Percentiles rank a stretch among this genome's conserved stretches.
These are phyloP conservation scores for Chimonanthus praecox DNA, from an alignment of 164 flowering plant genomes.

Conservation along the genomic window DNA sequence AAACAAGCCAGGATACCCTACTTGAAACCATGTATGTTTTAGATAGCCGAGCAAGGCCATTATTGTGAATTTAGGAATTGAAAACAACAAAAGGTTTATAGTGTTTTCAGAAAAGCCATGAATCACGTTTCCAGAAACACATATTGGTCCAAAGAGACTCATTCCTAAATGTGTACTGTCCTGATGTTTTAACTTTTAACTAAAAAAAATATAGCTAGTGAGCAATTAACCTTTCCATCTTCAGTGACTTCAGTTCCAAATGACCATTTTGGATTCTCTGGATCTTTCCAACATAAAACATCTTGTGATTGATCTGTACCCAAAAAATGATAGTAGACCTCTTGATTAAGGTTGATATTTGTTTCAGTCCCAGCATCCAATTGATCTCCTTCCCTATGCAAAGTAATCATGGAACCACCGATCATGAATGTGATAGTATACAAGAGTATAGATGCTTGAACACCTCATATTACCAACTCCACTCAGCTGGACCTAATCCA, in stretches of 20 bases:
- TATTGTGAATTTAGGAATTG: background rate
- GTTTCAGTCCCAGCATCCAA: slow-evolving; percentile 97
- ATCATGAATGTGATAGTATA: slow-evolving; percentile 5
- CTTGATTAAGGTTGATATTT: slow-evolving; percentile 64
- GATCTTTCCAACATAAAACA: slow-evolving; percentile 86
- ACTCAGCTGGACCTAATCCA: background rate
- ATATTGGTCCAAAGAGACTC: background rate
- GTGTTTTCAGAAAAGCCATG: background rate
- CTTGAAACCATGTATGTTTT: background rate
- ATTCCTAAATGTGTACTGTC: background rate
- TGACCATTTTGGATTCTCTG: slow-evolving; percentile 60
- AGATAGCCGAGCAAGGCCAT: no score
- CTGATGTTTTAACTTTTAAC: background rate
- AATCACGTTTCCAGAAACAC: background rate
- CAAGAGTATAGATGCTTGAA: background rate
- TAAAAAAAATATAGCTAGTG: no score
- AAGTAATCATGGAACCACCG: slow-evolving; percentile 1
- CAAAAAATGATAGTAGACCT: slow-evolving; percentile 76
- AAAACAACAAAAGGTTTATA: background rate
- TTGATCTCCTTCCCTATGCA: slow-evolving; percentile 53
- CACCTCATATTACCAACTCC: background rate
- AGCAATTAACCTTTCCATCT: slow-evolving; percentile 78
- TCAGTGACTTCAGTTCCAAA: slow-evolving; percentile 57
- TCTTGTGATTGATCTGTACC: slow-evolving; percentile 91
- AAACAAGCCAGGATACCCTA: background rate